Base-by-base conservation (phyloP, 257 asterid species). In the Solanum ahanhuiri region DNA sequence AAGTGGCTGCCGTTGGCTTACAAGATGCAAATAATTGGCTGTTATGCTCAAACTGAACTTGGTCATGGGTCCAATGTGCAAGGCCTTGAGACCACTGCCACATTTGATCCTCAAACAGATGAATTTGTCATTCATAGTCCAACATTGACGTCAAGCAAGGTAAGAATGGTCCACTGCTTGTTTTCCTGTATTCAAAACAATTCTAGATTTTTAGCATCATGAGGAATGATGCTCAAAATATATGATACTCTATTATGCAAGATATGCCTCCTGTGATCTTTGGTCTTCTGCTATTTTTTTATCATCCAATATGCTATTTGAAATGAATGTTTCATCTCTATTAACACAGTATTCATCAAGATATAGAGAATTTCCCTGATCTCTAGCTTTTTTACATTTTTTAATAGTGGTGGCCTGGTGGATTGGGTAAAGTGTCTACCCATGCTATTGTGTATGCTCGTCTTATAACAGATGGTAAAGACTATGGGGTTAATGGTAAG, bases 371-470 rank as follows among this genome's bases (percentile, higher is more conserved):
- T 70, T 20, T 72, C 48, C 87, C 88, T 75, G 66, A 86, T 86
- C 45, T 81, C 69, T 51, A 77, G 39, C 71, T 84, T 90, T 18
- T 57, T 84, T 76, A 17, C 11, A 17, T 31, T 86, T 76, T 70
- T 85, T 31, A 69, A 57, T 86, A 97, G 99, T 95, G 99, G 99
- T 97, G 99, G 99, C 99, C 99, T 63, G 99, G 99, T 84, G 99
- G 99, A 86, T 92, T 97, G 90, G 99, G 99, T 66, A 97, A 97
- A 93, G 93, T 95, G 73, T 94, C 99, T 70, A 97, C 99, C 41
- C 99, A 97, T 92, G 99, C 93, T 37, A 73, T 94, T 84, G 96
- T 95, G 54, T 97, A 92, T 92, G 99, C 99, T 83, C 99, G 99
- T 82, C 95, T 97, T 71, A 89, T 97, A 48, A 90, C 88, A 72